Evolutionary conservation across 2,329 filamentous ascomycete species (phyloP).

Genomic region (Graphiopsis chlorocephala): DNA sequence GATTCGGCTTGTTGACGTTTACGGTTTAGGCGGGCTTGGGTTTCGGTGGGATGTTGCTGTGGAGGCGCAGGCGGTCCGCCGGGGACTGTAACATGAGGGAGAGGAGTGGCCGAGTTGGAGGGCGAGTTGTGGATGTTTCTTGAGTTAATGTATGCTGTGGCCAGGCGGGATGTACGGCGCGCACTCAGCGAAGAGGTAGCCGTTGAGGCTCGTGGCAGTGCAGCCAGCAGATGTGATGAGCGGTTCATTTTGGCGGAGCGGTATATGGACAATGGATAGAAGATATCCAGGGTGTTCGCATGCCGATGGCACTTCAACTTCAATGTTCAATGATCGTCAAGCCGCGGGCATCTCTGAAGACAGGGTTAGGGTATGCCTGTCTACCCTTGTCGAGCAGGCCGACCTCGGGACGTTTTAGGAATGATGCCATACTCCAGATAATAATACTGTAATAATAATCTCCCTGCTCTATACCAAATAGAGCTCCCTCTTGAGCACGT

Average conservation of each 20-base stretch:
- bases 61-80: conserved; percentile 61
- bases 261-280: background rate
- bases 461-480: background rate
- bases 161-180: conserved; percentile 20
- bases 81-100: conserved; percentile 56
- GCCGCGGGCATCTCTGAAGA: background rate
- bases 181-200: conserved; percentile 34
- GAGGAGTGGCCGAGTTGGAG: conserved; percentile 51
- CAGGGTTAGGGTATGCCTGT: background rate
- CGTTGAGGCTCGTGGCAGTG: conserved; percentile 17
- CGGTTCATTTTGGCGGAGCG: background rate
- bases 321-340: background rate
- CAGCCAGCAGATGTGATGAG: conserved; percentile 11
- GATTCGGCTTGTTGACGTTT: conserved; percentile 52
- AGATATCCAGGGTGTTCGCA: background rate
- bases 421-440: background rate
- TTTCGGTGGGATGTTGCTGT: conserved; percentile 46
- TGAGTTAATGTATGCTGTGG: conserved; percentile 15
- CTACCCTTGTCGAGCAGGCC: background rate
- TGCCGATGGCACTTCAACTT: background rate
- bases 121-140: conserved; percentile 44
- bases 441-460: background rate
- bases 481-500: background rate
- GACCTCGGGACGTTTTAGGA: background rate
- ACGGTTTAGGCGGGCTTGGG: conserved; percentile 47